Evolutionary conservation across 2,329 filamentous ascomycete genomes (phyloP).

Genomic region (Penicillium sp.): DNA sequence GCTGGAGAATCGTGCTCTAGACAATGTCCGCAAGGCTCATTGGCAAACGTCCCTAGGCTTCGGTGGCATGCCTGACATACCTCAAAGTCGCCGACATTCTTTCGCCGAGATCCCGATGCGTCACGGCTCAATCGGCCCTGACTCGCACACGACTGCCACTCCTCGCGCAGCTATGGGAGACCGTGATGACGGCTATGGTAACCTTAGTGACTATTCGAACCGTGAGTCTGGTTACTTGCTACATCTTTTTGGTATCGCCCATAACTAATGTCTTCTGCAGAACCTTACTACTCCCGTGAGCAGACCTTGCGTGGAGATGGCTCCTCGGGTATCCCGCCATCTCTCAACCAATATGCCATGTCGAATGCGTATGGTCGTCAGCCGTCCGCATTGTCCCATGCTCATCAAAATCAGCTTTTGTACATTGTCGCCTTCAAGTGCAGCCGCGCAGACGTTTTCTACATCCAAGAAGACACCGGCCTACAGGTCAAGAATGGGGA

Average conservation of each 20-base stretch:
- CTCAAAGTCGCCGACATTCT: constrained; percentile 51
- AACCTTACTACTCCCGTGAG: constrained; percentile 44
- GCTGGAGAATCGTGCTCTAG: constrained; percentile 43
- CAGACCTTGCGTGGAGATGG: constrained; percentile 35
- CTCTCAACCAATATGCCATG: constrained; percentile 41
- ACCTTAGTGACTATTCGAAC: constrained; percentile 36
- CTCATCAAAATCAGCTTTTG: constrained; percentile 41
- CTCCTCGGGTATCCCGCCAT: constrained; percentile 32
- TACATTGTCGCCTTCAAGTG: constrained; percentile 97
- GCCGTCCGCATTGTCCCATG: constrained; percentile 33
- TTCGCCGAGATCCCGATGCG: constrained; percentile 51
- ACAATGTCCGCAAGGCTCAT: constrained; percentile 46
- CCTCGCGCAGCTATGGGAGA: constrained; percentile 36
- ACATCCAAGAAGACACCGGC: constrained; percentile 92
- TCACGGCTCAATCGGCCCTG: constrained; percentile 40
- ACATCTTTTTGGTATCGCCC: constrained; percentile 24
- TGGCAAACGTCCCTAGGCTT: constrained; percentile 52
- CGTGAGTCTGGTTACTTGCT: constrained; percentile 36
- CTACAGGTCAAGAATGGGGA: constrained; percentile 87
- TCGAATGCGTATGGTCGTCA: constrained; percentile 38
- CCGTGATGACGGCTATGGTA: constrained; percentile 37
- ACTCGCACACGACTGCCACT: constrained; percentile 18
- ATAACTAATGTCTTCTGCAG: constrained; percentile 39
- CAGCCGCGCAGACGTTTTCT: constrained; percentile 91
- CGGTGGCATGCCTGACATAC: constrained; percentile 43